Evolutionary conservation across 2,329 filamentous ascomycete genomes (phyloP), one percentile per base, ranked within the genome.

Genomic region (Eutypa lata): DNA sequence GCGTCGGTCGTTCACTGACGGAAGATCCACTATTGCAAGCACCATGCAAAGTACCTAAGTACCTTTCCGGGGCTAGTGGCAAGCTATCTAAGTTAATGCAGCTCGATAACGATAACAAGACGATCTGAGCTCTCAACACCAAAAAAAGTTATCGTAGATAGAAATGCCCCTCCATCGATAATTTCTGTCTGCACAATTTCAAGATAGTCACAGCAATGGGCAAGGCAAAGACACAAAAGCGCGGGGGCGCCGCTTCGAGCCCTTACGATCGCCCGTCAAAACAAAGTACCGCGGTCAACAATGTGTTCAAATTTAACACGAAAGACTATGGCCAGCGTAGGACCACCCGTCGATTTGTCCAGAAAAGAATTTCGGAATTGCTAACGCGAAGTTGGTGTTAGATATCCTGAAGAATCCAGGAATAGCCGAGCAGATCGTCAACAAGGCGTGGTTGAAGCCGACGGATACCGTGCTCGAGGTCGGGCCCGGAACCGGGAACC

Each of bases 251-350:
- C 49, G 63, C 60, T 19, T 63, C 66, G 21, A 60, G 65, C 46
- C 74, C 74, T 16, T 78, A 79, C 61, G 75, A 78, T 22, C 71
- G 74, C 51, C 67, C 55, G 14, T 52, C 64, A 50, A 67, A 72
- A 49, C 57, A 58, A 14, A 38, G 35, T 18, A 62, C 69, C 10
- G 65, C 68, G 53, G 77, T 77, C 66, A 91, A 96, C 76, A 92
- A 90, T 64, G 90, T 97, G 72, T 97, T 97, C 83, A 96, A 95
- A 71, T 96, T 97, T 84, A 96, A 96, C 78, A 94, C 89, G 63
- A 79, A 64, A 47, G 84, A 93, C 70, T 83, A 94, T 60, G 91
- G 93, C 63, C 86, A 89, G 68, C 61, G 44, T n/a, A 7, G 42
- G 6, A 11, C 19, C 18, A 5, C 8, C 14, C n/a, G n/a, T 11